Conservation (phyloP, 2,329 filamentous ascomycete genomes). For the Apiospora malaysiana region DNA sequence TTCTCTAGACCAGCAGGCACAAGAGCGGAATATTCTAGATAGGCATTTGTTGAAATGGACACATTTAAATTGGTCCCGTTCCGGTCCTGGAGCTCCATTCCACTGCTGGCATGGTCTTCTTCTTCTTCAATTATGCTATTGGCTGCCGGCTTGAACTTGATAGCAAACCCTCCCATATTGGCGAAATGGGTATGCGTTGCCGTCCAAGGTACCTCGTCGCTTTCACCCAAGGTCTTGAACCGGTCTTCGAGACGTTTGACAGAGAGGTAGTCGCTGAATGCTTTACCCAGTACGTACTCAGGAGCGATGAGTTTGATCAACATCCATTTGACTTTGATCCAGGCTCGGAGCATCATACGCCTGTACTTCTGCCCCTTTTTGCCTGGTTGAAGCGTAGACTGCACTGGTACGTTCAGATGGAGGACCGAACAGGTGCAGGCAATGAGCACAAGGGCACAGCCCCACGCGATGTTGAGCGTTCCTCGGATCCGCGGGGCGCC, state of each 20-base stretch:
- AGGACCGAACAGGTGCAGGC: slow-evolving; percentile 31
- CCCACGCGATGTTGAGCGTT: slow-evolving; percentile 33
- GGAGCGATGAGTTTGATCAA: slow-evolving; percentile 27
- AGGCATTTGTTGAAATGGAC: neutral
- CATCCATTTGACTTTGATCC: slow-evolving; percentile 27
- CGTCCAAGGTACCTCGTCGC: neutral
- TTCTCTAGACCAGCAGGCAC: neutral
- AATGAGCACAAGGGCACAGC: slow-evolving; percentile 28
- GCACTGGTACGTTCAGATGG: slow-evolving; percentile 37
- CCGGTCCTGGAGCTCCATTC: neutral
- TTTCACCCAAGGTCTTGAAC: neutral
- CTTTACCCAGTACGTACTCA: slow-evolving; percentile 27
- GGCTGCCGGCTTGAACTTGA: neutral
- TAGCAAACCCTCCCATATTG: slow-evolving; percentile 1
- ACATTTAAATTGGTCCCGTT: neutral
- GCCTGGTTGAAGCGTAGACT: slow-evolving; percentile 45
- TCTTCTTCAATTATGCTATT: neutral
- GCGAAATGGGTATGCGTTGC: neutral
- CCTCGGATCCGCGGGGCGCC: slow-evolving; percentile 23
- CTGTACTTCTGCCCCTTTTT: neutral
- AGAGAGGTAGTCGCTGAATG: slow-evolving; percentile 18
- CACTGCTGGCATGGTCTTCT: neutral
- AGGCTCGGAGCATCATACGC: neutral
- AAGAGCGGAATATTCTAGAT: too few relatives aligned
- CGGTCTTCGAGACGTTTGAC: neutral